A percentile compares a stretch with the other conserved stretches of the same genome.
These are phyloP conservation scores for Fusarium setosum DNA, from an alignment of 2,329 filamentous ascomycete species.

Conservation along the genomic window DNA sequence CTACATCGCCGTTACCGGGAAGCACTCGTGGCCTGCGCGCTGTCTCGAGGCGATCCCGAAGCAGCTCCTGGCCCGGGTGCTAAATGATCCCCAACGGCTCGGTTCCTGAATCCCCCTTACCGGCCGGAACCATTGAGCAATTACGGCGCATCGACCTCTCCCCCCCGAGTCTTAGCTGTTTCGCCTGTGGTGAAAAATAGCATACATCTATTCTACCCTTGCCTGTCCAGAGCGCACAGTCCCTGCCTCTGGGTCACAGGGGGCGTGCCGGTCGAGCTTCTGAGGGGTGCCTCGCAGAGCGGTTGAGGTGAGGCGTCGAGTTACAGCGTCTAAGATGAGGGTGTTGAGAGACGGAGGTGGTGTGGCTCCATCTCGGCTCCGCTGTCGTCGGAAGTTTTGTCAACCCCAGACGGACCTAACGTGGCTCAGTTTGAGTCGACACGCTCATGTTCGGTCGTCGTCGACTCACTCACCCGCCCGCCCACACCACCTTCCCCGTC, in stretches of 20 bases:
- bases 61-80: slow-evolving; percentile 26
- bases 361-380: slow-evolving; percentile 37
- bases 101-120: slow-evolving; percentile 34
- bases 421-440: slow-evolving; percentile 44
- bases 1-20: slow-evolving; percentile 23
- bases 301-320: slow-evolving; percentile 30
- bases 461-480: slow-evolving; percentile 44
- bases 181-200: slow-evolving; percentile 46
- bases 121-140: slow-evolving; percentile 32
- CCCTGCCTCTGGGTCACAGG: slow-evolving; percentile 22
- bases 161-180: slow-evolving; percentile 40
- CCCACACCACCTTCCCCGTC: slow-evolving; percentile 36
- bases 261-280: slow-evolving; percentile 31
- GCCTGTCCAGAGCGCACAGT: slow-evolving; percentile 22
- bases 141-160: slow-evolving; percentile 29
- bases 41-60: slow-evolving; percentile 39
- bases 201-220: slow-evolving; percentile 36
- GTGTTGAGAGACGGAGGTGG: slow-evolving; percentile 30
- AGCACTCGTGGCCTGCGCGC: slow-evolving; percentile 30
- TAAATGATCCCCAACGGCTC: slow-evolving; percentile 10
- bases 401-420: slow-evolving; percentile 46
- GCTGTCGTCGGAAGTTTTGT: slow-evolving; percentile 44
- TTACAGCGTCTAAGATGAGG: slow-evolving; percentile 13
- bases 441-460: slow-evolving; percentile 36
- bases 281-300: slow-evolving; percentile 21